A percentile compares a stretch with the other conserved stretches of the same genome.
Evolutionary conservation across 352 stramenopile genomes (phyloP).

Genomic region (Phytophthora sp.): DNA sequence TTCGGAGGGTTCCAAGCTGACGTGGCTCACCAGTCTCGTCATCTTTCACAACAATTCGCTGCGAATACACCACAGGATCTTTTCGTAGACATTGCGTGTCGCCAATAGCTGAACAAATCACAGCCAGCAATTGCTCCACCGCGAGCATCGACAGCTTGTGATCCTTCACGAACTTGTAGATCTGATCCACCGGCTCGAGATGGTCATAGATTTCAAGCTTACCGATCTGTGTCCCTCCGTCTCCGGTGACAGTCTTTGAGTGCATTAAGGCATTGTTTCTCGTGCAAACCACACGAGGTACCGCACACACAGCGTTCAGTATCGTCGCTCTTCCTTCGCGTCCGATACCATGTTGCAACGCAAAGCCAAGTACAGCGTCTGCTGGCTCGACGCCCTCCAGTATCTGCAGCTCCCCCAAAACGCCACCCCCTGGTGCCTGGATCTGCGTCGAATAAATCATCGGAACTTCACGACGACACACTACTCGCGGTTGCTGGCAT

Average conservation of each 20-base stretch:
- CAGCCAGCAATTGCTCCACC: conserved; percentile 47
- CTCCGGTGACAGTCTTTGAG: conserved; percentile 46
- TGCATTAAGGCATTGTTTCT: conserved; percentile 52
- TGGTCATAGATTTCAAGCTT: conserved; percentile 74
- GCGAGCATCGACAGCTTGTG: conserved; percentile 39
- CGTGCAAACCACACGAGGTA: conserved; percentile 43
- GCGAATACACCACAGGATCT: conserved; percentile 60
- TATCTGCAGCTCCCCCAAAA: conserved; percentile 52
- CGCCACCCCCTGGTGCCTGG: conserved; percentile 25
- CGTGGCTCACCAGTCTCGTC: conserved; percentile 22
- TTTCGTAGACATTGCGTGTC: conserved; percentile 42
- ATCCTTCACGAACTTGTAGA: conserved; percentile 74
- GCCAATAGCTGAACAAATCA: conserved; percentile 44
- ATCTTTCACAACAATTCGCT: conserved; percentile 40
- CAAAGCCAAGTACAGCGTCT: conserved; percentile 58
- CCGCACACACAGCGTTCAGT: conserved; percentile 51
- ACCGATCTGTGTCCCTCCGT: conserved; percentile 39
- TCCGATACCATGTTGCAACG: conserved; percentile 35
- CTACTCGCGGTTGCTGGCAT: conserved; percentile 38
- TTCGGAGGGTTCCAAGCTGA: conserved; percentile 54
- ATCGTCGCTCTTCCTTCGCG: conserved; percentile 37
- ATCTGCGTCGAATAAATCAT: conserved; percentile 56
- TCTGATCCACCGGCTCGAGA: conserved; percentile 65
- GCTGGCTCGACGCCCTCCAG: conserved; percentile 59
- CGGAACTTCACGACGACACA: conserved; percentile 47